Conservation (phyloP, 176 grass and related monocot species). For the Dendrocalamus sinicus region DNA sequence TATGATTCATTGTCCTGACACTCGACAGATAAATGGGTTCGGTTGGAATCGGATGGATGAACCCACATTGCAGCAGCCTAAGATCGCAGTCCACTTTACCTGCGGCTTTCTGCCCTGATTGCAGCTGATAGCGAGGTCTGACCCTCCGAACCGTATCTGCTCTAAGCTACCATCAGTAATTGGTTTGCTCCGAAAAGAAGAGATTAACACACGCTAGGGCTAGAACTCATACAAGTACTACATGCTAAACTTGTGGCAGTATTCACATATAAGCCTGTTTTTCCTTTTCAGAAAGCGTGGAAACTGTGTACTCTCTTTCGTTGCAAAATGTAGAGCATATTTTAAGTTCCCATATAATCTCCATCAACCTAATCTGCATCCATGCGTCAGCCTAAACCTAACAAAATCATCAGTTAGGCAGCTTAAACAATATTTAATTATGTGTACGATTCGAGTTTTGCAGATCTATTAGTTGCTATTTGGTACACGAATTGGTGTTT, state of each 20-base stretch:
- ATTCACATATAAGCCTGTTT: neutral
- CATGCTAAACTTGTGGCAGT: neutral
- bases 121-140: conserved; percentile 29
- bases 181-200: conserved; percentile 11
- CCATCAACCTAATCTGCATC: neutral
- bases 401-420: neutral
- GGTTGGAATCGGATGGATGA: neutral
- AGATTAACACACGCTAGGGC: neutral
- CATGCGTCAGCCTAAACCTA: neutral
- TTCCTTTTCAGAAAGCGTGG: neutral
- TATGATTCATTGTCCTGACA: conserved; percentile 15
- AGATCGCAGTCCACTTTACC: conserved; percentile 20
- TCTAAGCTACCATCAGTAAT: conserved; percentile 23
- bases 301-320: neutral
- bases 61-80: neutral
- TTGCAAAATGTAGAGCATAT: neutral
- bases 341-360: neutral
- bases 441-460: neutral
- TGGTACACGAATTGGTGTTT: neutral
- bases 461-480: neutral
- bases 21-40: conserved; percentile 2
- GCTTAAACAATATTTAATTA: neutral
- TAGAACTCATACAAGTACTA: conserved; percentile 21
- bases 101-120: neutral
- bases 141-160: neutral